phyloP scores from a whole-genome alignment of 257 asterid genomes.

The Eucommia ulmoides region DNA sequence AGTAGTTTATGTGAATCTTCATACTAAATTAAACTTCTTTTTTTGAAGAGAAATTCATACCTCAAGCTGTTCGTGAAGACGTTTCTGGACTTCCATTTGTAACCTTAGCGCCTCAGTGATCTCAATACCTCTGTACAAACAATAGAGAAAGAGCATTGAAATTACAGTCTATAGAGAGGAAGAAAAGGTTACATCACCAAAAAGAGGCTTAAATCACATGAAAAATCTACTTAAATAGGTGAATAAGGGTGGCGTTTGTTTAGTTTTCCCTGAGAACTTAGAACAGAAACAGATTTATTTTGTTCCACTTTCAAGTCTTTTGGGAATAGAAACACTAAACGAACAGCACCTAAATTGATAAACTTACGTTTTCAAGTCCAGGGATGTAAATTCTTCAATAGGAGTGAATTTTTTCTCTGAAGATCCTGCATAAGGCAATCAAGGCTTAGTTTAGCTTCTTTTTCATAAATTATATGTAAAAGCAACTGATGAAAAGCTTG shows the following conservation, averaged over 20 bases:
- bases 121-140: constrained; percentile 58
- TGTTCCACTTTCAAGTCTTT: neutral
- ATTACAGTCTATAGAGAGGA: neutral
- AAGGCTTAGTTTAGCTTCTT: no score
- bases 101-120: constrained; percentile 83
- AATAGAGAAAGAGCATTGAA: neutral
- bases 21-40: neutral
- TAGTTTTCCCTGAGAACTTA: neutral
- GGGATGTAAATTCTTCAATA: constrained; percentile 60
- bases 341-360: neutral
- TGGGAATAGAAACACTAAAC: neutral
- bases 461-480: no score
- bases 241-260: no score
- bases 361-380: constrained; percentile 68
- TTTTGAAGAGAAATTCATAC: constrained; percentile 27
- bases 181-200: neutral
- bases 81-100: constrained; percentile 93
- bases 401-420: constrained; percentile 48
- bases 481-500: no score
- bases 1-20: no score
- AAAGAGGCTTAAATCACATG: neutral
- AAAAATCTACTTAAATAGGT: neutral
- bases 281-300: neutral
- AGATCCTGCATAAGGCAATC: constrained; percentile 49
- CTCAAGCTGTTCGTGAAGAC: constrained; percentile 94